These are phyloP conservation scores for Candida andamanensis DNA, from an alignment of 805 yeast species.

Conservation along the genomic window DNA sequence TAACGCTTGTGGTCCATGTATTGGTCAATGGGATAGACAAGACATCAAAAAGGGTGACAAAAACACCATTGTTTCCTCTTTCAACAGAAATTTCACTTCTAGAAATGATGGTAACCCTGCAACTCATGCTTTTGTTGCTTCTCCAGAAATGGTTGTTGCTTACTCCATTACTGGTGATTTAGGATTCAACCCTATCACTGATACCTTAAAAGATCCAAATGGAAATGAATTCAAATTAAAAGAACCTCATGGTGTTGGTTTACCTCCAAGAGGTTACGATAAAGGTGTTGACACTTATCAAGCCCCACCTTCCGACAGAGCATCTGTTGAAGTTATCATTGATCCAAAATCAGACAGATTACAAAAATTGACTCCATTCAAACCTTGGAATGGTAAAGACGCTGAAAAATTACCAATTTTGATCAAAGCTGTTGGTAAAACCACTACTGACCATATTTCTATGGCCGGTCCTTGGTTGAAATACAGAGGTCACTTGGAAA, in stretches of 20 bases:
- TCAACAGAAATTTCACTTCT: constrained; percentile 96
- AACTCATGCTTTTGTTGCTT: constrained; percentile 94
- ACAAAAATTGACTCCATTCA: constrained; percentile 89
- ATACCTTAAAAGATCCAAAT: constrained; percentile 77
- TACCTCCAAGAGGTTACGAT: constrained; percentile 87
- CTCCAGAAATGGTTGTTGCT: constrained; percentile 95
- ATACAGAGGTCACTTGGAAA: constrained; percentile 99
- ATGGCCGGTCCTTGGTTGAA: constrained; percentile 99
- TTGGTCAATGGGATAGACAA: constrained; percentile 98
- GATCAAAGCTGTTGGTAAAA: constrained; percentile 94
- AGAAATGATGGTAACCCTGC: constrained; percentile 98
- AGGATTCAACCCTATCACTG: constrained; percentile 93
- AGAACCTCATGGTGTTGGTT: constrained; percentile 87
- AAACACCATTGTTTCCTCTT: constrained; percentile 94
- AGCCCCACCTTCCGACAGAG: constrained; percentile 91
- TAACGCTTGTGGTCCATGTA: constrained; percentile 99
- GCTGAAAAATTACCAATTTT: constrained; percentile 84
- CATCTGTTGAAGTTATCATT: constrained; percentile 66
- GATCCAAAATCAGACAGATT: constrained; percentile 93
- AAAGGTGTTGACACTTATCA: constrained; percentile 93
- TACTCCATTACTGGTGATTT: constrained; percentile 95
- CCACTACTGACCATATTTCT: constrained; percentile 98
- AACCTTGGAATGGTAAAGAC: constrained; percentile 96
- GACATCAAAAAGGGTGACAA: constrained; percentile 90
- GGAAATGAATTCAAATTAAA: constrained; percentile 87